These are phyloP conservation scores for Pseudopithomyces maydicus DNA, from an alignment of 2,329 filamentous ascomycete species.

Conservation along the genomic window DNA sequence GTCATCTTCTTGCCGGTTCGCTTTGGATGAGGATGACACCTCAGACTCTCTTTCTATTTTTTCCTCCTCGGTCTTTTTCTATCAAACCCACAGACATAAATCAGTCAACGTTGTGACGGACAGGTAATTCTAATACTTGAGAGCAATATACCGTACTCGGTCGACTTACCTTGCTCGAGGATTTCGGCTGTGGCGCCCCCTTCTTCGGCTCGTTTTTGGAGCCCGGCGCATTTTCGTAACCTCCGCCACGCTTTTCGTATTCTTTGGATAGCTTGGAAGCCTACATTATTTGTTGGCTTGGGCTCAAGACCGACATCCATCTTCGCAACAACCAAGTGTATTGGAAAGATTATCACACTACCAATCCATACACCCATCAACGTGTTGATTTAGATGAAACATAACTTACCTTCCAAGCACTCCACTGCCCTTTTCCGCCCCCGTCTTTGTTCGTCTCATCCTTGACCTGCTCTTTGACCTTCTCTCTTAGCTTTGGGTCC, in stretches of 20 bases:
- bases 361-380: background rate
- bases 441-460: slow-evolving; percentile 53
- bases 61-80: slow-evolving; percentile 22
- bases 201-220: slow-evolving; percentile 53
- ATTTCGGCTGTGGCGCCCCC: slow-evolving; percentile 45
- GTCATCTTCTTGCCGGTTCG: slow-evolving; percentile 22
- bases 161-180: slow-evolving; percentile 20
- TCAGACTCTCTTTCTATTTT: slow-evolving; percentile 32
- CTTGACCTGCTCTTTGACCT: slow-evolving; percentile 54
- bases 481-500: slow-evolving; percentile 51
- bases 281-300: slow-evolving; percentile 19
- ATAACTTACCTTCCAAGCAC: slow-evolving; percentile 51
- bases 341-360: background rate
- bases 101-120: too few species aligned
- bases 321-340: background rate
- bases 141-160: too few species aligned
- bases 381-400: background rate
- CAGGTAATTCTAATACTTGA: too few species aligned
- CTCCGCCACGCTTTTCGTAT: slow-evolving; percentile 47
- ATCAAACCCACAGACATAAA: too few species aligned
- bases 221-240: slow-evolving; percentile 49
- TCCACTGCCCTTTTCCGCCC: slow-evolving; percentile 53
- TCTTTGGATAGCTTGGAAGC: slow-evolving; percentile 50
- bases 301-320: background rate
- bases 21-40: slow-evolving; percentile 15